Percentiles rank a stretch among this genome's conserved stretches.
phyloP scores from a whole-genome alignment of 805 yeast species.

The Jamesozyma spencerorum region DNA sequence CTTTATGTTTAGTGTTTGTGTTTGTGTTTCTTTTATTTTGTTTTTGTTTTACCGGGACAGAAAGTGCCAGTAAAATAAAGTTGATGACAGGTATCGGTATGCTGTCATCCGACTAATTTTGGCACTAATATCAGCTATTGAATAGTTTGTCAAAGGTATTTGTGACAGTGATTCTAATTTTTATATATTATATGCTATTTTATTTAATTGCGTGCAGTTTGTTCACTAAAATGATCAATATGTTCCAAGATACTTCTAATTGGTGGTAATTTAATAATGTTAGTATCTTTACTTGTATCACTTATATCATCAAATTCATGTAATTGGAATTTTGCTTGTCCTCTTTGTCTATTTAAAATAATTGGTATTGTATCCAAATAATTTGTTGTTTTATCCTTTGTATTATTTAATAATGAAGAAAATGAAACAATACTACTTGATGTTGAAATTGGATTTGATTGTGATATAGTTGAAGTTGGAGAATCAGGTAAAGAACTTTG shows the following conservation, averaged over 20 bases:
- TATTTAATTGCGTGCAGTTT: no score
- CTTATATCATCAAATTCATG: not conserved
- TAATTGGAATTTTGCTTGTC: not conserved
- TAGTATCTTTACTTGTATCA: not conserved
- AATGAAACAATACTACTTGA: constrained; percentile 14
- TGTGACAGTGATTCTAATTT: no score
- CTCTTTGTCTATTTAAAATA: not conserved
- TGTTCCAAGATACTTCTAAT: constrained; percentile 14
- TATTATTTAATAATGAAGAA: constrained; percentile 7
- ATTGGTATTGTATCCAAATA: not conserved
- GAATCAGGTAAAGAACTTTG: no score
- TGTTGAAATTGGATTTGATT: constrained; percentile 11
- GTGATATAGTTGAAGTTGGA: constrained; percentile 7
- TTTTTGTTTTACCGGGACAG: no score
- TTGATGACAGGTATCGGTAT: no score
- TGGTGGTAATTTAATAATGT: constrained; percentile 14
- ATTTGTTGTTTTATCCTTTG: not conserved
- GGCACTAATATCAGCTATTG: no score
- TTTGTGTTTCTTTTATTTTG: no score
- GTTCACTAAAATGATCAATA: constrained; percentile 8
- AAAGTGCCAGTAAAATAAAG: no score
- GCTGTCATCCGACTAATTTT: no score
- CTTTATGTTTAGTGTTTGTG: no score
- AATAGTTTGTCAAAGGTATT: no score
- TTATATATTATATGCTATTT: no score